Conservation (phyloP, 2,329 filamentous ascomycete genomes). For the Ophiocordyceps australis region DNA sequence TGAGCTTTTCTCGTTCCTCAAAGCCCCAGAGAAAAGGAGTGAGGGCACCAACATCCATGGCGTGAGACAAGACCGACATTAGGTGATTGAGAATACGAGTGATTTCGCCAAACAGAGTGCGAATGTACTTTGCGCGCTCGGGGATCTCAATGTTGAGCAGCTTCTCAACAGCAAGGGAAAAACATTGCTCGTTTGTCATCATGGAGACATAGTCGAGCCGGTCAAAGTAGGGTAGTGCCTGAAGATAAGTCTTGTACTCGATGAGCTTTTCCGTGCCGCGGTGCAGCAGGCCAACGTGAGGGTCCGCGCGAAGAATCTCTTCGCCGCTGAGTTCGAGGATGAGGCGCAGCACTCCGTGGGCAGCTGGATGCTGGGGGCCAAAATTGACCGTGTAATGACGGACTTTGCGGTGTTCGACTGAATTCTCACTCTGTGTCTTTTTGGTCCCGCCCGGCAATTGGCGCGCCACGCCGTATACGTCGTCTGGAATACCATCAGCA, state of each 20-base stretch:
- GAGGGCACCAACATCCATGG: conserved; percentile 96
- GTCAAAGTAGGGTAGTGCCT: conserved; percentile 97
- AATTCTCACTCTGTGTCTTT: conserved; percentile 25
- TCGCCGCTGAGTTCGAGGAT: conserved; percentile 97
- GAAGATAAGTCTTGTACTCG: conserved; percentile 98
- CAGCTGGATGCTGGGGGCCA: conserved; percentile 93
- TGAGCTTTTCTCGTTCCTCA: conserved; percentile 98
- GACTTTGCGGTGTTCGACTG: conserved; percentile 57
- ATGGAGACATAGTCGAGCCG: conserved; percentile 97
- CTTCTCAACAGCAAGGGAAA: conserved; percentile 90
- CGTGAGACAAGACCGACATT: conserved; percentile 93
- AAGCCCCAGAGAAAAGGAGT: conserved; percentile 99
- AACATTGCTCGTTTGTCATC: conserved; percentile 99
- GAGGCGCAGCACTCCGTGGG: conserved; percentile 91
- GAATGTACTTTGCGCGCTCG: conserved; percentile 88
- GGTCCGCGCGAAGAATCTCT: conserved; percentile 90
- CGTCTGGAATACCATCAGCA: conserved; percentile 36
- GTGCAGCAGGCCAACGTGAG: conserved; percentile 90
- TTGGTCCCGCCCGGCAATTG: conserved; percentile 22
- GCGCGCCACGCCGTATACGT: conserved; percentile 28
- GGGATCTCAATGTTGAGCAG: conserved; percentile 93
- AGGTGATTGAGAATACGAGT: conserved; percentile 91
- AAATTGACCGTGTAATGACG: conserved; percentile 99
- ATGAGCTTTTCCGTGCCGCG: conserved; percentile 98
- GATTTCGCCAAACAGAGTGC: conserved; percentile 88